Percentiles rank a stretch among this genome's conserved stretches.
These are phyloP conservation scores for Lignosus rhinocerotis DNA, from an alignment of 1,284 basidiomycete genomes.

Conservation along the genomic window DNA sequence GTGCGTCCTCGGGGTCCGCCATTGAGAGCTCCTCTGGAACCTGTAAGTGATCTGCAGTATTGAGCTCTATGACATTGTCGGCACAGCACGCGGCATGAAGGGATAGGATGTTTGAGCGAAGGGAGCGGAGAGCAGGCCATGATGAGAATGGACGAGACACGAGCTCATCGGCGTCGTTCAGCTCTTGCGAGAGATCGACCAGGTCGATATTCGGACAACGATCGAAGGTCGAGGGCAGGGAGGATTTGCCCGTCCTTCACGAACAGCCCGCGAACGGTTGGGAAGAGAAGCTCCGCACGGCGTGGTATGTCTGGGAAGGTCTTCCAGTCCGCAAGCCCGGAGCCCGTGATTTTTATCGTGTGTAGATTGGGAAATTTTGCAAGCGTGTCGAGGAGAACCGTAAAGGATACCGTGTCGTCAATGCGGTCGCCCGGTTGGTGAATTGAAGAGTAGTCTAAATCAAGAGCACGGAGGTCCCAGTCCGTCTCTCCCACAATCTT, in stretches of 20 bases:
- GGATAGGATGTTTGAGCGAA: not conserved
- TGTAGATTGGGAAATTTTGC: not conserved
- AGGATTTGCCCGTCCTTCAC: not conserved
- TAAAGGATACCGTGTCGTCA: not conserved
- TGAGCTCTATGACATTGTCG: not conserved
- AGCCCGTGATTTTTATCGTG: not conserved
- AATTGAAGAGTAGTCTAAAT: not conserved
- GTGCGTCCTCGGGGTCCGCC: not conserved
- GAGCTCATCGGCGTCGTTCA: not conserved
- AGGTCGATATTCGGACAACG: not conserved
- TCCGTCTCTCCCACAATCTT: not conserved
- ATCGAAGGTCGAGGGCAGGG: not conserved
- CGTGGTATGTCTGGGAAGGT: not conserved
- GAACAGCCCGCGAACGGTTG: not conserved
- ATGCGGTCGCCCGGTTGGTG: not conserved
- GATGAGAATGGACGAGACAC: not conserved
- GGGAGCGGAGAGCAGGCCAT: not conserved
- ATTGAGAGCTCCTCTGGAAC: not conserved
- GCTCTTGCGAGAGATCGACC: not conserved
- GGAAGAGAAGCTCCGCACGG: not conserved
- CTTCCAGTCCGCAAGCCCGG: not conserved
- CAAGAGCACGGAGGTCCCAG: not conserved
- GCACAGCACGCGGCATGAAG: not conserved
- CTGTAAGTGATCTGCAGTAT: not conserved
- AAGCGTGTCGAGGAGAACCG: not conserved